Evolutionary conservation across 2,329 filamentous ascomycete species (phyloP).

Genomic region (Sporothrix luriei): DNA sequence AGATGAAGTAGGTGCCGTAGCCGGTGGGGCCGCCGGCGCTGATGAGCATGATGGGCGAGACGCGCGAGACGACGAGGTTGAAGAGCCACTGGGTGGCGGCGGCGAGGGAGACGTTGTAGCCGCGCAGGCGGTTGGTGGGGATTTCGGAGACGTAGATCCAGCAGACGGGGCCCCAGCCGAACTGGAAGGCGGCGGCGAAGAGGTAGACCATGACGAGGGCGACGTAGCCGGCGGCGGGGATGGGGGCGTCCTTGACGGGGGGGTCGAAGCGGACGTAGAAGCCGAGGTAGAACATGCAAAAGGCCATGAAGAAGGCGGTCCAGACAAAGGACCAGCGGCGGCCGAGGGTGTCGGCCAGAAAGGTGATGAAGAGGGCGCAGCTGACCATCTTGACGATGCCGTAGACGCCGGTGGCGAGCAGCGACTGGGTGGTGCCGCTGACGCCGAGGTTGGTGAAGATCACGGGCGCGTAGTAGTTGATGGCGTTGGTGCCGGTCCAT

Average conservation of each 20-base stretch:
- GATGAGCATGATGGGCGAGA: constrained; percentile 63
- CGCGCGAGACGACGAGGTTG: constrained; percentile 64
- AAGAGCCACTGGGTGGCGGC: constrained; percentile 67
- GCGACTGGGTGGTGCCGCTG: constrained; percentile 52
- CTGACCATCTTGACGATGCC: constrained; percentile 63
- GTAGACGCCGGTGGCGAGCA: constrained; percentile 65
- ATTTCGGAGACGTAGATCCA: constrained; percentile 65
- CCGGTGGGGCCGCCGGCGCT: constrained; percentile 36
- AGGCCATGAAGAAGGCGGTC: constrained; percentile 46
- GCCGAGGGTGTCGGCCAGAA: constrained; percentile 62
- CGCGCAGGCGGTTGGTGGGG: constrained; percentile 60
- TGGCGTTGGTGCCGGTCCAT: constrained; percentile 49
- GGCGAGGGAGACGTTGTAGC: constrained; percentile 62
- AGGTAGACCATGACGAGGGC: constrained; percentile 64
- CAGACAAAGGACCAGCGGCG: constrained; percentile 58
- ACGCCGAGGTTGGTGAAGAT: constrained; percentile 43
- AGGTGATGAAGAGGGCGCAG: constrained; percentile 60
- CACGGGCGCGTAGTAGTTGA: constrained; percentile 42
- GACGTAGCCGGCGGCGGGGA: constrained; percentile 54
- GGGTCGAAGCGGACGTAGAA: constrained; percentile 58
- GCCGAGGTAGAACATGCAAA: constrained; percentile 62
- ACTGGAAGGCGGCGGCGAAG: constrained; percentile 64
- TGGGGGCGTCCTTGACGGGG: constrained; percentile 43
- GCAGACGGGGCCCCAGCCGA: constrained; percentile 65
- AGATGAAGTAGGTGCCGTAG: constrained; percentile 59